Evolutionary conservation across 148 eudicot species (phyloP), one percentile per base, ranked within the genome.

Genomic region (Fagopyrum esculentum): DNA sequence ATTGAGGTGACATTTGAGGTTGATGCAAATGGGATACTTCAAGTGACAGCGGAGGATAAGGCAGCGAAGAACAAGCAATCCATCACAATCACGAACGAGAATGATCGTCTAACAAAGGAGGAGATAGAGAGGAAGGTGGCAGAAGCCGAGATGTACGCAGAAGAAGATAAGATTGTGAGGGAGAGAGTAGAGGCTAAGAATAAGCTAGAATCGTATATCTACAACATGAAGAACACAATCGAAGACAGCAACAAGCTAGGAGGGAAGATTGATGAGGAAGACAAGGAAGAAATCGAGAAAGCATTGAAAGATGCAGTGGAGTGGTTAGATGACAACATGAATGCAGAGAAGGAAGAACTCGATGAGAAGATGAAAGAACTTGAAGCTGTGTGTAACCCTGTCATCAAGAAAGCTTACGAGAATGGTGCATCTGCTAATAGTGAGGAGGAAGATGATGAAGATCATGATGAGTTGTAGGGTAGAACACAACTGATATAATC

Each of bases 1-100:
- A 90, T 90, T 43, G 90, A 90, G 77, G 96, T 90, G 70, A 90
- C 96, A 45, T 90, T 90, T 57, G 96, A 90, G 76, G 96, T 85
- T 2, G 92, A 90, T 43, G 92, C 89, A 79, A 88, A 88, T 5
- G 90, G 90, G 77, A 90, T 86, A 73, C 79, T 89, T 3, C 85
- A 86, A 6, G 92, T 89, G 15, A 89, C 81, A 82, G 92, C 92
- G 0, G 87, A 89, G 81, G 89, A 86, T 84, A 86, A 89, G 70
- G 92, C 89, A 76, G 82, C 88, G 0, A 88, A 86, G 11, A 79
- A 80, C 76, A 82, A 86, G 1, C 89, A 86, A 73, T 85, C 86
- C 81, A 89, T 89, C 85, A 86, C 89, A 9, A 89, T 89, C 82
- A 86, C 89, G 47, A 85, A 86, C 15, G 92, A 84, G 73, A 86